Conservation (phyloP, 1,284 basidiomycete genomes). For the Ustilago hordei region DNA sequence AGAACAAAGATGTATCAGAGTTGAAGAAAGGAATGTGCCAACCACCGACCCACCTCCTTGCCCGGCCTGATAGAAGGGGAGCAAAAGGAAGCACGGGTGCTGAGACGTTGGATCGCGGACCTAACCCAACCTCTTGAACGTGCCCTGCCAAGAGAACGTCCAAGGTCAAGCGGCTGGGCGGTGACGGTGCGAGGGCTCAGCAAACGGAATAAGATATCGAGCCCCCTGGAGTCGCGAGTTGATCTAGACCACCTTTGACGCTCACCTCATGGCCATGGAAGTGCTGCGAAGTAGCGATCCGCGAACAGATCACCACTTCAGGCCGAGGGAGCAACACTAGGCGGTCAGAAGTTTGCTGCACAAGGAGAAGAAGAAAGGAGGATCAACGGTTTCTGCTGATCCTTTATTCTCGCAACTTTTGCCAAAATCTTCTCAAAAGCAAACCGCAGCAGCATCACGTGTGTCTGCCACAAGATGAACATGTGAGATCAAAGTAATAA, state of each 20-base stretch:
- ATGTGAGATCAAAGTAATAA: slow-evolving; percentile 21
- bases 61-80: slow-evolving; percentile 17
- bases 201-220: slow-evolving; percentile 35
- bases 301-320: slow-evolving; percentile 6
- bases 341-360: slow-evolving; percentile 56
- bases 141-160: slow-evolving; percentile 37
- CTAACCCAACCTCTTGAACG: slow-evolving; percentile 19
- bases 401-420: slow-evolving; percentile 8
- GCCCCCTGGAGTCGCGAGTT: slow-evolving; percentile 56
- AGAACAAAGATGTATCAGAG: neutral
- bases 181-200: slow-evolving; percentile 46
- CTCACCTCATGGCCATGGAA: slow-evolving; percentile 56
- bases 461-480: neutral
- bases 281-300: slow-evolving; percentile 19
- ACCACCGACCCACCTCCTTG: slow-evolving; percentile 51
- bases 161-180: slow-evolving; percentile 11
- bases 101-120: slow-evolving; percentile 56
- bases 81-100: slow-evolving; percentile 41
- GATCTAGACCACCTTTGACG: slow-evolving; percentile 56
- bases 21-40: slow-evolving; percentile 36
- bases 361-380: slow-evolving; percentile 51
- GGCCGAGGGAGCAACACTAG: slow-evolving; percentile 59
- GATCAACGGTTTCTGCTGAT: neutral
- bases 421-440: neutral
- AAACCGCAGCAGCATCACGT: slow-evolving; percentile 31